Percentiles rank a stretch among this genome's conserved stretches.
Evolutionary conservation across 306 rosid species (phyloP).

Genomic region (Acacia crassicarpa): DNA sequence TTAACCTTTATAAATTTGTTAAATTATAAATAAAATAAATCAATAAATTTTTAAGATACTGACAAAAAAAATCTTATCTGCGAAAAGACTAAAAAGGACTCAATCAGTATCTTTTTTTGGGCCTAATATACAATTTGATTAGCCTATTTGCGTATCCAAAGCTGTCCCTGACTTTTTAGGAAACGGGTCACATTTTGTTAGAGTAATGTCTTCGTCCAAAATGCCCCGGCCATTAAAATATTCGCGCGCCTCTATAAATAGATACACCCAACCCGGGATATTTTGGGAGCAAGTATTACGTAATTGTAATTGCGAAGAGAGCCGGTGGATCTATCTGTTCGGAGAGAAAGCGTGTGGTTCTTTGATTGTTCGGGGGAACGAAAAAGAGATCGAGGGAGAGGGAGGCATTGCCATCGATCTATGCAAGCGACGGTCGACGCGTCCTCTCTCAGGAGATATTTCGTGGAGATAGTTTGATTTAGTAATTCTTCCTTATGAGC

Average conservation of each 20-base stretch:
- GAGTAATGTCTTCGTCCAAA: slow-evolving; percentile 13
- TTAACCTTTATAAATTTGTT: too few species aligned
- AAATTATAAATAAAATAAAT: too few species aligned
- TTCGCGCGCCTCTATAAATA: not conserved
- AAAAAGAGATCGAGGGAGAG: not conserved
- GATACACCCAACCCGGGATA: not conserved
- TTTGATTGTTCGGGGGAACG: not conserved
- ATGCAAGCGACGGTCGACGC: slow-evolving; percentile 38
- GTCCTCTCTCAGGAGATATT: slow-evolving; percentile 29
- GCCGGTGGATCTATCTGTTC: not conserved
- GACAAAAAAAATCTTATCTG: too few species aligned
- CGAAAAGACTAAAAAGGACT: too few species aligned
- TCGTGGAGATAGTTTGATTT: slow-evolving; percentile 19
- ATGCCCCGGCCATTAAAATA: not conserved
- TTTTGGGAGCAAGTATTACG: not conserved
- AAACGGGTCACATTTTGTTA: slow-evolving; percentile 8
- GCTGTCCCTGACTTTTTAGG: not conserved
- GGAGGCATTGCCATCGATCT: slow-evolving; percentile 19
- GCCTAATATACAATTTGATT: too few species aligned
- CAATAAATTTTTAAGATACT: too few species aligned
- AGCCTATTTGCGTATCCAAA: not conserved
- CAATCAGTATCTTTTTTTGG: too few species aligned
- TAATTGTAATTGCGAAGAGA: not conserved
- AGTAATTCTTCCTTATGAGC: slow-evolving; percentile 40
- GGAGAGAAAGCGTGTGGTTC: slow-evolving; percentile 11